Conservation (phyloP, 805 yeast species). For the Wickerhamomyces hampshirensis region DNA sequence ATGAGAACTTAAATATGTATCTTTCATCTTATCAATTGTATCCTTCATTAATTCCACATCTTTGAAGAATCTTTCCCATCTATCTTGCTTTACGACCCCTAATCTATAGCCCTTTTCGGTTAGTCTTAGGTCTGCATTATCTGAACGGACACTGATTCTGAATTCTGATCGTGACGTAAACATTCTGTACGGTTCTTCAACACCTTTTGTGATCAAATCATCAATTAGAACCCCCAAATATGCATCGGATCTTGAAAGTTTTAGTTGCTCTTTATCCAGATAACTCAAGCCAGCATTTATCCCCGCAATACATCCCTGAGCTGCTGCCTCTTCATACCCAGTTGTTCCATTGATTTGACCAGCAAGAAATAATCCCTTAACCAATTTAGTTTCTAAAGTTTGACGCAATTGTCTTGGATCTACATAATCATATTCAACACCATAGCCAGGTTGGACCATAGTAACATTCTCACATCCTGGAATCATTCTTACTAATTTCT, state of each 20-base stretch:
- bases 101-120: conserved; percentile 60
- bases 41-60: conserved; percentile 43
- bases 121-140: conserved; percentile 86
- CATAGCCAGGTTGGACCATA: conserved; percentile 96
- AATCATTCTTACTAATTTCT: conserved; percentile 64
- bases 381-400: conserved; percentile 76
- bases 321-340: conserved; percentile 98
- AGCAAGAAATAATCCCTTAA: conserved; percentile 78
- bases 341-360: conserved; percentile 99
- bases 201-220: conserved; percentile 92
- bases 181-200: conserved; percentile 96
- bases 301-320: conserved; percentile 95
- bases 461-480: conserved; percentile 84
- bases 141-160: conserved; percentile 84
- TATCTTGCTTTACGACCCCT: conserved; percentile 61
- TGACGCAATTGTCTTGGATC: conserved; percentile 83
- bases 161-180: conserved; percentile 95
- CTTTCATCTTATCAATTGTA: conserved; percentile 41
- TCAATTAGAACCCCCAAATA: conserved; percentile 90
- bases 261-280: conserved; percentile 38
- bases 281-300: conserved; percentile 79
- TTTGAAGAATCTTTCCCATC: conserved; percentile 45
- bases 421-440: conserved; percentile 96
- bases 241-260: conserved; percentile 73
- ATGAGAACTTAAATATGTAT: conserved; percentile 44